Percentiles rank a stretch among this genome's conserved stretches.
phyloP scores from a whole-genome alignment of 2,329 filamentous ascomycete genomes.

The Fusarium solani-melongenae region DNA sequence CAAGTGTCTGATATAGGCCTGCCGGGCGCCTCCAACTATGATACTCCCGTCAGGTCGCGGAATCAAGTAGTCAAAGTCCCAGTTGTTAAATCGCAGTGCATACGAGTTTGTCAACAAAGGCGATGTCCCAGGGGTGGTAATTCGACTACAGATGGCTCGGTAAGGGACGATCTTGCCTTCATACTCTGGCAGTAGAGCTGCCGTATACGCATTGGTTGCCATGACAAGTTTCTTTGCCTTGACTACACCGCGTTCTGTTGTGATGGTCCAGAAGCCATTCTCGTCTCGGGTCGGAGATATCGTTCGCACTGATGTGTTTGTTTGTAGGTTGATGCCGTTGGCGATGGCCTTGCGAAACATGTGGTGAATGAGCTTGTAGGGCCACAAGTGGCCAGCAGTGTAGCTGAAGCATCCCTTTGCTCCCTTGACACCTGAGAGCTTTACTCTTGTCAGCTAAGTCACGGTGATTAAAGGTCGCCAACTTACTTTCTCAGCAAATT shows the following conservation, averaged over 20 bases:
- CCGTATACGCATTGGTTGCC: constrained; percentile 76
- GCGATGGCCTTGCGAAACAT: constrained; percentile 37
- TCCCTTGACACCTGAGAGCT: constrained; percentile 50
- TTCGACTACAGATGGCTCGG: constrained; percentile 53
- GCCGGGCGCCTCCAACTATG: not conserved
- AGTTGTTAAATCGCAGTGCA: constrained; percentile 47
- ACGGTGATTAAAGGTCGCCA: not conserved
- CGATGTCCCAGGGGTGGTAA: constrained; percentile 34
- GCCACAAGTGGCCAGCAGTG: constrained; percentile 44
- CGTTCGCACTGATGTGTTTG: constrained; percentile 35
- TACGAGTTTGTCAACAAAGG: constrained; percentile 43
- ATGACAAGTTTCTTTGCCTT: constrained; percentile 66
- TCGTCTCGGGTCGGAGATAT: constrained; percentile 26
- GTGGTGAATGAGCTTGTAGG: constrained; percentile 47
- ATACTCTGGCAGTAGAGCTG: constrained; percentile 69
- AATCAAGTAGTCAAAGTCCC: constrained; percentile 29
- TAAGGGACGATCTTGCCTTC: constrained; percentile 69
- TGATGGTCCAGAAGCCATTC: constrained; percentile 22
- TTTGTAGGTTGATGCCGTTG: constrained; percentile 45
- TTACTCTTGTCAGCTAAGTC: not conserved
- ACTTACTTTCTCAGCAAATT: constrained; percentile 36
- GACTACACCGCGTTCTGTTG: constrained; percentile 55
- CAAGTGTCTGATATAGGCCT: constrained; percentile 48
- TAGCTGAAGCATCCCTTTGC: constrained; percentile 49
- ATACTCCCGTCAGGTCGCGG: not conserved